Conservation (phyloP, 495 filamentous ascomycete genomes). For the Durotheca rogersii region DNA sequence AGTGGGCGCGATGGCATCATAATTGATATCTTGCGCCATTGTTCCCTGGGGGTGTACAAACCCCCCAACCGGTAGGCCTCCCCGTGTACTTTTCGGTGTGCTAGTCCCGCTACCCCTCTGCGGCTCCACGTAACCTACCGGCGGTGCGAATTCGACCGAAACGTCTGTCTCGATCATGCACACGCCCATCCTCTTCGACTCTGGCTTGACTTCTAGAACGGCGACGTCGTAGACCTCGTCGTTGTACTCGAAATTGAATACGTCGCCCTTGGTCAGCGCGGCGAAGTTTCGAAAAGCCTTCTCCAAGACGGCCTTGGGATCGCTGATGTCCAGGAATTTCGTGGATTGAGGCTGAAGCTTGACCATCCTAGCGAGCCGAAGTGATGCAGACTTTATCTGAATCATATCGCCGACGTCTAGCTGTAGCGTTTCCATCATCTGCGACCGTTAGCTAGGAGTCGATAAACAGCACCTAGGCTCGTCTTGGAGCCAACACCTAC, state of each 20-base stretch:
- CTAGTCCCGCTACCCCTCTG: slow-evolving; percentile 62
- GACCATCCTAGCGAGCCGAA: slow-evolving; percentile 84
- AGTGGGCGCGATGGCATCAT: slow-evolving; percentile 85
- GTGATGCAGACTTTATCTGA: slow-evolving; percentile 89
- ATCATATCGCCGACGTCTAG: slow-evolving; percentile 91
- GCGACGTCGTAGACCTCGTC: slow-evolving; percentile 89
- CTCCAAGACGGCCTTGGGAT: slow-evolving; percentile 97
- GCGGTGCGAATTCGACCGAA: slow-evolving; percentile 90
- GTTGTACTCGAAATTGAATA: slow-evolving; percentile 95
- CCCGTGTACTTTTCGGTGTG: slow-evolving; percentile 53
- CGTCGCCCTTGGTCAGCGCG: slow-evolving; percentile 84
- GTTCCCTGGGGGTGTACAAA: slow-evolving; percentile 78
- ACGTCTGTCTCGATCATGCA: slow-evolving; percentile 94
- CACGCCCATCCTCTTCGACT: slow-evolving; percentile 73
- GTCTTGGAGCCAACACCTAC: slow-evolving; percentile 50
- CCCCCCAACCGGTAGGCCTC: slow-evolving; percentile 66
- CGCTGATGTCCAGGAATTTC: slow-evolving; percentile 91
- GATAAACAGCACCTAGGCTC: slow-evolving; percentile 7
- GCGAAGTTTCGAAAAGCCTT: slow-evolving; percentile 94
- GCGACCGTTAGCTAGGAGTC: slow-evolving; percentile 19
- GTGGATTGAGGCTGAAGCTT: slow-evolving; percentile 93
- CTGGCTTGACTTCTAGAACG: slow-evolving; percentile 88
- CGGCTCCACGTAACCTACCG: slow-evolving; percentile 90
- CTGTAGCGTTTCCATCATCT: slow-evolving; percentile 92
- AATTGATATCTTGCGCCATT: slow-evolving; percentile 97